These are phyloP conservation scores for Talaromyces adpressus DNA, from an alignment of 495 filamentous ascomycete species.

Conservation along the genomic window DNA sequence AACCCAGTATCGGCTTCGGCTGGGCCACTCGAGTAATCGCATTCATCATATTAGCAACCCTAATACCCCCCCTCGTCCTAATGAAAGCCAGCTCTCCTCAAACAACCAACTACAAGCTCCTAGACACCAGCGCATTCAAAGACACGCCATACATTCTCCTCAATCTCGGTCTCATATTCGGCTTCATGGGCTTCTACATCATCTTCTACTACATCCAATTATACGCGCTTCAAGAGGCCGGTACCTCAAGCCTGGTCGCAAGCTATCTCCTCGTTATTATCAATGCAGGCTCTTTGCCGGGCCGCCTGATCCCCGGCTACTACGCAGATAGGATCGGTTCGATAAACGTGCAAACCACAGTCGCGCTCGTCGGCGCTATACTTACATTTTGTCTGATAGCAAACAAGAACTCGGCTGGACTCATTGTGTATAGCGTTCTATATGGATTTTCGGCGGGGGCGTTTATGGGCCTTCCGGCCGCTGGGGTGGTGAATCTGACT, in stretches of 20 bases:
- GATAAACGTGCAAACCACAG: slow-evolving; percentile 23
- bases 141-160: slow-evolving; percentile 30
- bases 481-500: slow-evolving; percentile 12
- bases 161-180: slow-evolving; percentile 20
- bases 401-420: slow-evolving; percentile 20
- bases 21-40: slow-evolving; percentile 68
- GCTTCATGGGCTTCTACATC: slow-evolving; percentile 33
- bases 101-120: slow-evolving; percentile 10
- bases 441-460: slow-evolving; percentile 35
- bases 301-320: slow-evolving; percentile 34
- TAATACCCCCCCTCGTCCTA: background rate
- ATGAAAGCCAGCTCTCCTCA: background rate
- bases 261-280: slow-evolving; percentile 54
- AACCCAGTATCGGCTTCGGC: slow-evolving; percentile 56
- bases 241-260: slow-evolving; percentile 17
- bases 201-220: slow-evolving; percentile 35
- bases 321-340: slow-evolving; percentile 31
- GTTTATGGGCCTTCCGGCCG: slow-evolving; percentile 13
- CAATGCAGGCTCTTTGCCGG: slow-evolving; percentile 41
- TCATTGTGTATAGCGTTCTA: slow-evolving; percentile 32
- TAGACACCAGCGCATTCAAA: slow-evolving; percentile 28
- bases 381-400: slow-evolving; percentile 29
- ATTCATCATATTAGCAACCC: slow-evolving; percentile 53
- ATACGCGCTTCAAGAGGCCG: slow-evolving; percentile 17
- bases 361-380: slow-evolving; percentile 21